A percentile compares a stretch with the other conserved stretches of the same genome.
Evolutionary conservation across 148 eudicot species (phyloP).

Genomic region (Simmondsia chinensis): DNA sequence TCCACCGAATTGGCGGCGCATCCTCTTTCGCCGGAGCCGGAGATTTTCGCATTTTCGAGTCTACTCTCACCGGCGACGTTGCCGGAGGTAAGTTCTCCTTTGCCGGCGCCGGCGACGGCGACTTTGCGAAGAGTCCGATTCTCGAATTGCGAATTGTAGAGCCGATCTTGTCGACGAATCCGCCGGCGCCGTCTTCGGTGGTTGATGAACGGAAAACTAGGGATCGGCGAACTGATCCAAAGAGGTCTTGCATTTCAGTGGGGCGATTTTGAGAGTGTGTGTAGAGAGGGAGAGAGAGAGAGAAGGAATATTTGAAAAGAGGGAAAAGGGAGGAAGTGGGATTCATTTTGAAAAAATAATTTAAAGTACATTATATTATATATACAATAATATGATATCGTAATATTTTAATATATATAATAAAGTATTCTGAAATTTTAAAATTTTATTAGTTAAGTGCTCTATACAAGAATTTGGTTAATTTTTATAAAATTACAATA

Average conservation of each 20-base stretch:
- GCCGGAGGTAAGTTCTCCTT: too few relatives aligned
- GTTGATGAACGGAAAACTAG: constrained; percentile 37
- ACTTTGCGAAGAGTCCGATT: constrained; percentile 40
- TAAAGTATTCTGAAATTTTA: too few relatives aligned
- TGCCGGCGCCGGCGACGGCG: too few relatives aligned
- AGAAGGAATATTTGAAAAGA: constrained; percentile 19
- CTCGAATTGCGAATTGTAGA: constrained; percentile 68
- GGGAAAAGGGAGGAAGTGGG: constrained; percentile 16
- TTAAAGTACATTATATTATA: constrained; percentile 4
- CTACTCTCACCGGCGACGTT: too few relatives aligned
- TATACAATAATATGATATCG: too few relatives aligned
- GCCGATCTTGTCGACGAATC: constrained; percentile 58
- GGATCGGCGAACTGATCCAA: constrained; percentile 52
- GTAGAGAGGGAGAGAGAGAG: constrained; percentile 13
- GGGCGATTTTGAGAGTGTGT: constrained; percentile 4
- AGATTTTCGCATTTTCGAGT: too few relatives aligned
- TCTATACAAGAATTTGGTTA: too few relatives aligned
- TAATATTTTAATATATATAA: too few relatives aligned
- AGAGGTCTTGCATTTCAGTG: constrained; percentile 66
- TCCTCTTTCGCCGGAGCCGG: constrained; percentile 25
- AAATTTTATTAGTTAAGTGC: too few relatives aligned
- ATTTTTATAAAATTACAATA: too few relatives aligned
- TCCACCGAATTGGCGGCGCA: constrained; percentile 42
- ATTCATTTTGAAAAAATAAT: constrained; percentile 15
- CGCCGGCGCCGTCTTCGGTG: constrained; percentile 35